A percentile compares a stretch with the other conserved stretches of the same genome.
phyloP scores from a whole-genome alignment of 2,329 filamentous ascomycete species.

The Corinectria fuckeliana region DNA sequence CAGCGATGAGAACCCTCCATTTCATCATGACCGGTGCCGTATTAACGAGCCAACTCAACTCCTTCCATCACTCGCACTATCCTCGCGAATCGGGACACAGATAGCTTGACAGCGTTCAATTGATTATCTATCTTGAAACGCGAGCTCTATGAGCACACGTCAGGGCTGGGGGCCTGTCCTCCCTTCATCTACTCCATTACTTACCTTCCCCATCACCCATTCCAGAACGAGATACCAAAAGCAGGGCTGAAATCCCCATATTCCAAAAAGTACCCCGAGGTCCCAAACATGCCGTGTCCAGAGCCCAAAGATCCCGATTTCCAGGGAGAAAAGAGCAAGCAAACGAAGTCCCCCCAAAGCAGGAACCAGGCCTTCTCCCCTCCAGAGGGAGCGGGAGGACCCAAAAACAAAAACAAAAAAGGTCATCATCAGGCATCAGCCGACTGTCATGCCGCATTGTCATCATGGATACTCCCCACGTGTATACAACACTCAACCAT shows the following conservation, averaged over 20 bases:
- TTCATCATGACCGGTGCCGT: not conserved
- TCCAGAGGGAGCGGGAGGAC: not conserved
- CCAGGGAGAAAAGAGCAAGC: not conserved
- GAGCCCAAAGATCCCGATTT: not conserved
- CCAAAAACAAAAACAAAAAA: slow-evolving; percentile 5
- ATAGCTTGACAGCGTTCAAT: not conserved
- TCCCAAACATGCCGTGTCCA: not conserved
- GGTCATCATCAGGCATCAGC: slow-evolving; percentile 20
- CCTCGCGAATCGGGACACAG: not conserved
- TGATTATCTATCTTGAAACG: not conserved
- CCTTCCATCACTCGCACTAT: not conserved
- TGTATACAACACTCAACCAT: slow-evolving; percentile 27
- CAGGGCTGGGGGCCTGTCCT: not conserved
- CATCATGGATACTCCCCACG: slow-evolving; percentile 33
- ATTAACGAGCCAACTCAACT: not conserved
- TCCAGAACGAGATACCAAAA: not conserved
- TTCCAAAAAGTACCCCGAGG: not conserved
- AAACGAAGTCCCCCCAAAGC: not conserved
- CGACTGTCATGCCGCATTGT: slow-evolving; percentile 32
- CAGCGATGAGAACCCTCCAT: not conserved
- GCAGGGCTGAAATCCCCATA: not conserved
- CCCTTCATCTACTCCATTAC: not conserved
- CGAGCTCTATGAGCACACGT: not conserved
- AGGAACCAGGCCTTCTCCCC: not conserved
- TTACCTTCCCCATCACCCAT: not conserved